Base-by-base conservation (phyloP, 1,139 yeast genomes). In the Protomyces arabidopsidicola region DNA sequence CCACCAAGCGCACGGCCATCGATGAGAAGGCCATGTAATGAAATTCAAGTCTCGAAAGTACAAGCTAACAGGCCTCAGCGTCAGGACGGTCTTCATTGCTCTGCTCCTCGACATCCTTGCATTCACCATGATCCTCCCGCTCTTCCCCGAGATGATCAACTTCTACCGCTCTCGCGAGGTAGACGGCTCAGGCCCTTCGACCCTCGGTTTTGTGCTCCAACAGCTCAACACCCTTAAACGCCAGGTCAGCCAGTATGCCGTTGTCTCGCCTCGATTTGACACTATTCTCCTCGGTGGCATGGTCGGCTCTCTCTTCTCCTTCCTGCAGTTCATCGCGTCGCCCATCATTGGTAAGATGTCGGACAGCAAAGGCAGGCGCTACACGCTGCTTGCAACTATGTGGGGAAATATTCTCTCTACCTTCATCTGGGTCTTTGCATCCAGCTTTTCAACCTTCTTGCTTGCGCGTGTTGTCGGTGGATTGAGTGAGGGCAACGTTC, bases 401-500 rank as follows among this genome's bases (percentile, higher is more conserved):
- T 60, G 53, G 53, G 64, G 64, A 36, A 60, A 60, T 42, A 60
- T 60, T 45, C 64, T 60, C 22, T 54, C 59, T 34, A 54, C 59
- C 50, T 45, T 55, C 58, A 48, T 60, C 58, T 60, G 64, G 64
- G 59, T 60, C 54, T 60, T 60, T 53, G 64, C 64, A 14, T 60
- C 64, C 18, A 53, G 54, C 59, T 60, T 60, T 34, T 53, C 50
- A 16, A 53, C 59, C 38, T 60, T 60, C 31, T 27, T 60, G 20
- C 55, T 50, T 20, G 53, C 64, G 18, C 34, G 64, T 10, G 59
- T 60, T 20, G 59, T 60, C 45, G 64, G 64, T 34, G 64, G 64
- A 24, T 24, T 60, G 55, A 60, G 64, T 42, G 64, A 60, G 45
- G 64, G 64, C 53, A 60, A 60, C 54, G 64, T 60, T 3, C 64